Evolutionary conservation across 139 green algal species (phyloP).

Genomic region (Tetraselmis chui): DNA sequence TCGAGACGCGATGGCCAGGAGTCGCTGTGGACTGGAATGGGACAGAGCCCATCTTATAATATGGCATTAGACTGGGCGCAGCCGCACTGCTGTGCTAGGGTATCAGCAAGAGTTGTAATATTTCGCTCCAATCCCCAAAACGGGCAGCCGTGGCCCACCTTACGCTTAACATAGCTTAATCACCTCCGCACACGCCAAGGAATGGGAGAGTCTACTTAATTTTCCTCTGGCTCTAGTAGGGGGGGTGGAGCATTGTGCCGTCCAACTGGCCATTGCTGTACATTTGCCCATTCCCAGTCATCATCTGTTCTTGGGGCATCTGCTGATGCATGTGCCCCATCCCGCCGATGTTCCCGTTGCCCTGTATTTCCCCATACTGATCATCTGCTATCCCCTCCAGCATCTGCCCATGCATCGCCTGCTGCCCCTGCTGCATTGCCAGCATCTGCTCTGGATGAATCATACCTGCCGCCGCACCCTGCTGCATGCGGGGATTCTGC

Average conservation of each 20-base stretch:
- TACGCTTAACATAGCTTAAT: too few relatives aligned
- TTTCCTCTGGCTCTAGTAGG: too few relatives aligned
- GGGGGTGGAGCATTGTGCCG: background rate
- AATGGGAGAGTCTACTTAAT: too few relatives aligned
- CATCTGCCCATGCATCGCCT: background rate
- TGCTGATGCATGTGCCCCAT: background rate
- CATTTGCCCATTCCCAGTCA: too few relatives aligned
- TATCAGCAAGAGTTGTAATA: too few relatives aligned
- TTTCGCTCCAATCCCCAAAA: too few relatives aligned
- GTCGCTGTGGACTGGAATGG: slow-evolving; percentile 50
- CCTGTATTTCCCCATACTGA: background rate
- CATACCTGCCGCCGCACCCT: background rate
- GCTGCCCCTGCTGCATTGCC: background rate
- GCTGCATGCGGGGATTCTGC: background rate
- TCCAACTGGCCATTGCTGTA: background rate
- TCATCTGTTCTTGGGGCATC: too few relatives aligned
- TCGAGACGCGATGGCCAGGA: slow-evolving; percentile 55
- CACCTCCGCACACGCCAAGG: too few relatives aligned
- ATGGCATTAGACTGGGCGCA: too few relatives aligned
- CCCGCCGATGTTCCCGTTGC: background rate
- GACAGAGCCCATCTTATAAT: slow-evolving; percentile 45
- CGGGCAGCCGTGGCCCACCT: too few relatives aligned
- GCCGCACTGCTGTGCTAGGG: too few relatives aligned
- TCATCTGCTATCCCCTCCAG: background rate
- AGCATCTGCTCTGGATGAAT: background rate